These are phyloP conservation scores for Epicoccum sorghinum DNA, from an alignment of 2,329 filamentous ascomycete genomes.

Conservation along the genomic window DNA sequence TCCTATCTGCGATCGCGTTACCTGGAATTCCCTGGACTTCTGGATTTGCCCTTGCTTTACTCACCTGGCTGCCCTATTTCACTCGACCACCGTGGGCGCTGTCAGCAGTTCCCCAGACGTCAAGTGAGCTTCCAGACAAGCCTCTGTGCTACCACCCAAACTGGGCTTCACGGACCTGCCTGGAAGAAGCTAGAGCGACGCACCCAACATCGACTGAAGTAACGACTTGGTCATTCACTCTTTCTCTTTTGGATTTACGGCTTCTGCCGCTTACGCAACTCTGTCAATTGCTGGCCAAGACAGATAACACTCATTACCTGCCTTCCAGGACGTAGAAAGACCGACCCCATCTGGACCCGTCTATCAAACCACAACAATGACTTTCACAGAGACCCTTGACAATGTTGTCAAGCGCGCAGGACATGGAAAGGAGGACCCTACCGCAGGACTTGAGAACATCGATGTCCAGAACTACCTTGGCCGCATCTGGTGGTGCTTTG, in stretches of 20 bases:
- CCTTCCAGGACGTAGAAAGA: conserved; percentile 23
- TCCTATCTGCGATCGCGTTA: conserved; percentile 24
- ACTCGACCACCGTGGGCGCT: conserved; percentile 29
- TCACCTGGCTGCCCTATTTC: conserved; percentile 36
- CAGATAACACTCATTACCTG: conserved; percentile 41
- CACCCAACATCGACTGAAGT: conserved; percentile 17
- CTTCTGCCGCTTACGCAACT: conserved; percentile 27
- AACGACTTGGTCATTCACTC: conserved; percentile 17
- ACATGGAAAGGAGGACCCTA: conserved; percentile 33
- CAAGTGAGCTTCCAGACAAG: conserved; percentile 28
- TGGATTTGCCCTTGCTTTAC: conserved; percentile 40
- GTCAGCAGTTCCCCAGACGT: conserved; percentile 26
- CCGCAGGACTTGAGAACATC: conserved; percentile 39
- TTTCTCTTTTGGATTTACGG: conserved; percentile 12
- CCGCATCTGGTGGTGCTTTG: conserved; percentile 64
- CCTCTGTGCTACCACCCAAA: conserved; percentile 20
- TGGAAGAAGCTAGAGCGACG: conserved; percentile 12
- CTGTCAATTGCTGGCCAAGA: conserved; percentile 49
- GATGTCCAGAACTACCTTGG: conserved; percentile 47
- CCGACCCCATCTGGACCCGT: conserved; percentile 23
- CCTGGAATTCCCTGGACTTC: conserved; percentile 26
- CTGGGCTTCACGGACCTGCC: conserved; percentile 11
- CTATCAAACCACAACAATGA: conserved; percentile 28
- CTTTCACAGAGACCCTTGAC: conserved; percentile 25
- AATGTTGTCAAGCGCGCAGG: conserved; percentile 32